These are phyloP conservation scores for Lavandula angustifolia DNA, from an alignment of 257 asterid genomes.

Conservation along the genomic window DNA sequence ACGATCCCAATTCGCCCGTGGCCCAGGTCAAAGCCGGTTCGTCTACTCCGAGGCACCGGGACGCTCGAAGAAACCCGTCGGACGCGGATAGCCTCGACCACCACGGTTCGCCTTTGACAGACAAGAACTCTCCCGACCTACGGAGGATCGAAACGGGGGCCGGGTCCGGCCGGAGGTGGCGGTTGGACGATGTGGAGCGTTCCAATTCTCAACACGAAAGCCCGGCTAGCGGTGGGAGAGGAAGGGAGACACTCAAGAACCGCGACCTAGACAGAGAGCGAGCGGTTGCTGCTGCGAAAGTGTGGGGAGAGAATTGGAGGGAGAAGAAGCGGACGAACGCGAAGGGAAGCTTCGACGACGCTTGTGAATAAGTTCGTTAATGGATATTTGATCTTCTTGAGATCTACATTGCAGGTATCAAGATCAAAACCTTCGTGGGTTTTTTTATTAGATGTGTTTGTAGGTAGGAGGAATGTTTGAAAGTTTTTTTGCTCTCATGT, in stretches of 20 bases:
- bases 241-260: constrained; percentile 57
- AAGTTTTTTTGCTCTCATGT: constrained; percentile 13
- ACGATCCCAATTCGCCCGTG: constrained; percentile 59
- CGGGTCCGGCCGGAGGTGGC: constrained; percentile 70
- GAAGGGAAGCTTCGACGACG: constrained; percentile 54
- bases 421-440: background rate
- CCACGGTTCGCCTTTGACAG: constrained; percentile 61
- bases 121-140: constrained; percentile 63
- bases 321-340: constrained; percentile 48
- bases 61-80: constrained; percentile 45
- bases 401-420: no score
- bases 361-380: constrained; percentile 33
- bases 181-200: constrained; percentile 51
- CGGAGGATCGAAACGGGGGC: constrained; percentile 54
- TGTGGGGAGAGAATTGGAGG: constrained; percentile 87
- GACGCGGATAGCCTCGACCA: constrained; percentile 48
- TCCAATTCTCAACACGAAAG: constrained; percentile 54
- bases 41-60: constrained; percentile 59
- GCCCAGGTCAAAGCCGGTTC: constrained; percentile 47
- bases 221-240: constrained; percentile 59
- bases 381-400: background rate
- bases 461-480: constrained; percentile 14
- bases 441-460: background rate
- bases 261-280: constrained; percentile 75
- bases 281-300: constrained; percentile 86